Evolutionary conservation across 768 basidiomycete species (phyloP), one percentile per base, ranked within the genome.

Genomic region (Lactarius vividus): DNA sequence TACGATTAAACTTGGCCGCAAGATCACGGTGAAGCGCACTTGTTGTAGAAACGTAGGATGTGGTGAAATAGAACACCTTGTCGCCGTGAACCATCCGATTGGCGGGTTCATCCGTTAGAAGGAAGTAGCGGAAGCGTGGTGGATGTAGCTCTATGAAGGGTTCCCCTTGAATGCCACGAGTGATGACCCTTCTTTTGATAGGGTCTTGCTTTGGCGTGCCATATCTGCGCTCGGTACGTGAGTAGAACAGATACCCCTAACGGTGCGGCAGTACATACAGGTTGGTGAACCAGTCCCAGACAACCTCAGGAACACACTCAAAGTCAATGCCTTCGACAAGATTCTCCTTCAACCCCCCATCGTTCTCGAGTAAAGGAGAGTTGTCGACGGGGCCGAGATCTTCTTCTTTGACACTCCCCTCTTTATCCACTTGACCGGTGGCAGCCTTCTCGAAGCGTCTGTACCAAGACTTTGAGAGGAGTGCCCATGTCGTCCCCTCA

Each of bases 351-450:
- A 89, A 75, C 65, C 79, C 73, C 53, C 83, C 84, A 64, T 81
- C 79, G 13, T 77, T 72, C 72, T 87, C 85, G 61, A 91, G 74
- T 54, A 96, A 80, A 18, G 77, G 73, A 26, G 85, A 77, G 75
- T 95, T 96, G 74, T 94, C 85, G 59, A 96, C 85, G 35, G 91
- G 85, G 29, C 88, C 88, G 65, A 93, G 74, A 66, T 88, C 82
- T 28, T 82, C 75, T 74, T 91, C 88, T 37, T 81, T 77, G 37
- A 91, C 73, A 2, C 77, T 73, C 20, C 86, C 89, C 71, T 88
- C 82, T 76, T 91, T 92, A 80, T 89, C 88, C 31, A 80, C 73
- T 68, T 85, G 77, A 33, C 89, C 90, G 0, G 84, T 81, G 72
- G 88, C 88, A 13, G 91, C 92, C 71, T 84, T 85, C 67, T 81